Conservation (phyloP, 768 basidiomycete genomes). For the Rhodotorula babjevae region DNA sequence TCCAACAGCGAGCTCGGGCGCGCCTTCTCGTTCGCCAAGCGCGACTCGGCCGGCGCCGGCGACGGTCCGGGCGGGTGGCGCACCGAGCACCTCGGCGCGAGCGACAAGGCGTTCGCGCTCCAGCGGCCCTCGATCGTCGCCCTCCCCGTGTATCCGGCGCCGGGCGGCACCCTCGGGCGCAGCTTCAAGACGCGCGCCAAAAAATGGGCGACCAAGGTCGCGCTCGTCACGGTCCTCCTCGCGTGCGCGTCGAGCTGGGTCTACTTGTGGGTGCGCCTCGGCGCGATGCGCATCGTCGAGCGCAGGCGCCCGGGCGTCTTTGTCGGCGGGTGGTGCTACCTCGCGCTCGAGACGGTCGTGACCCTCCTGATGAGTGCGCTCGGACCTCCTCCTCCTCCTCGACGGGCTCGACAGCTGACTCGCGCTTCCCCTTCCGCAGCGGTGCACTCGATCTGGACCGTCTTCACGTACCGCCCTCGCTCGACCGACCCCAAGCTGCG, state of each 20-base stretch:
- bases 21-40: background rate
- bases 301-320: constrained; percentile 27
- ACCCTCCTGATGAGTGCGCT: constrained; percentile 14
- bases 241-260: constrained; percentile 18
- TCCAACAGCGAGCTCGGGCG: background rate
- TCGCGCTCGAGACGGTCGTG: constrained; percentile 25
- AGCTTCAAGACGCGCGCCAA: constrained; percentile 11
- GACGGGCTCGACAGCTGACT: no score
- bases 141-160: constrained; percentile 33
- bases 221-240: constrained; percentile 2
- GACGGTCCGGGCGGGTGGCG: constrained; percentile 10
- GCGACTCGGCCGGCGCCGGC: background rate
- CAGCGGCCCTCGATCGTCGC: constrained; percentile 36
- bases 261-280: constrained; percentile 15
- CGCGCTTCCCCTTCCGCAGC: background rate
- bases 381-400: background rate
- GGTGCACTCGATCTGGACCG: constrained; percentile 18
- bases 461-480: constrained; percentile 26
- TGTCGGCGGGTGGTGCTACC: constrained; percentile 34
- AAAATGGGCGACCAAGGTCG: background rate
- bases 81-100: constrained; percentile 30
- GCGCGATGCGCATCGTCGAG: constrained; percentile 23
- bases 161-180: background rate
- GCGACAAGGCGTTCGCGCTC: constrained; percentile 6
- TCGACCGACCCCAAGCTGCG: constrained; percentile 31